These are phyloP conservation scores for Jaltomata sinuosa DNA, from an alignment of 257 asterid genomes.

Conservation along the genomic window DNA sequence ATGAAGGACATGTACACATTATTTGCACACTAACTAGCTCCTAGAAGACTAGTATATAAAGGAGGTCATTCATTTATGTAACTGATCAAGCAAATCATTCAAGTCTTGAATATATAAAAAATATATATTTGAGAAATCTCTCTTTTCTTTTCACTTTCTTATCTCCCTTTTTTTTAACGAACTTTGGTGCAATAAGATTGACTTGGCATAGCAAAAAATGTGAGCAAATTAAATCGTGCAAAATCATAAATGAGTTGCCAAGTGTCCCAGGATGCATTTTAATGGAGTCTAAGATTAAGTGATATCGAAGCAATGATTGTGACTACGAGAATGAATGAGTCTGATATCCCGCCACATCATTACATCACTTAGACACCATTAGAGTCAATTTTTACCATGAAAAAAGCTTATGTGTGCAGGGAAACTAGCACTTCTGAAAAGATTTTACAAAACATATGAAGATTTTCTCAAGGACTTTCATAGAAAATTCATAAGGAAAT, in stretches of 20 bases:
- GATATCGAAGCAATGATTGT: no score
- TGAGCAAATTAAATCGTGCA: no score
- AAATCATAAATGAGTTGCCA: no score
- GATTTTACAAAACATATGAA: no score
- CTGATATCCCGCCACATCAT: no score
- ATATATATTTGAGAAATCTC: background rate
- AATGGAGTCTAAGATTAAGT: background rate
- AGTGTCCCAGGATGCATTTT: background rate
- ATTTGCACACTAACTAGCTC: background rate
- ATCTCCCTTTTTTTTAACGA: background rate
- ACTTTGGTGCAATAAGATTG: background rate
- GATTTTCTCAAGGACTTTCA: no score
- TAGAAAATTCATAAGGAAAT: no score
- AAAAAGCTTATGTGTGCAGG: no score
- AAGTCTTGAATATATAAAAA: background rate
- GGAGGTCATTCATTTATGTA: background rate
- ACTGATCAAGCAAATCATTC: background rate
- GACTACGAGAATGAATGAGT: no score
- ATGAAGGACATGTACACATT: background rate
- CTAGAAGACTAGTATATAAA: background rate
- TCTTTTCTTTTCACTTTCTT: background rate
- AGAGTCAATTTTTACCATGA: no score
- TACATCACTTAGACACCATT: no score
- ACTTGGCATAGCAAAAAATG: background rate
- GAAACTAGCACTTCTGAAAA: no score